Base-by-base conservation (phyloP, 805 yeast genomes). In the Yarrowia keelungensis region DNA sequence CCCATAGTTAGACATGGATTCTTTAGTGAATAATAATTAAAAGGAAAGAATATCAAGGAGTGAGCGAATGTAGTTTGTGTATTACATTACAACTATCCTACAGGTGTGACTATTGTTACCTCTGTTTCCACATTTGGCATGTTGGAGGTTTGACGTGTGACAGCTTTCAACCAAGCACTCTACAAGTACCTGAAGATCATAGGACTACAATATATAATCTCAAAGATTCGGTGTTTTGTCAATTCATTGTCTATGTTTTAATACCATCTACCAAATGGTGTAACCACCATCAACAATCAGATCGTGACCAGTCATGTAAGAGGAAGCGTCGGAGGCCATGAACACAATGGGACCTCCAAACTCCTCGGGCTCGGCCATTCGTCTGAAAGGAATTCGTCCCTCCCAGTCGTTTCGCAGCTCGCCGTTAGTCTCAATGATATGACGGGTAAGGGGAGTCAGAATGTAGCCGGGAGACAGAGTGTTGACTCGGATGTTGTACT, bases 281-380 rank as follows among this genome's bases (percentile, higher is more conserved):
- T 90, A 91, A 69, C 96, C 97, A 75, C 96, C 96, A 76, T 91
- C 96, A 69, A 89, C 94, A 39, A 89, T 86, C 79, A 91, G 79
- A 79, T 90, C 90, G 77, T 89, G 88, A 75, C 96, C 97, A 15
- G 96, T 90, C 69, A 94, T 89, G 82, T 90, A 91, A 19, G 89
- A 83, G 45, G 90, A 85, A 9, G 94, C 95, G 69, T 86, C 85
- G 46, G 90, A 84, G 35, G 93, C 87, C 81, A 90, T 83, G 82
- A 89, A 91, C 71, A 91, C 80, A 69, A 89, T 82, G 43, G 91
- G 83, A 47, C 96, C 96, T 47, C 89, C 89, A 76, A 90, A 89
- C 79, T 90, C 96, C 76, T 87, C 84, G 71, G 95, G 94, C 74
- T 88, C 91, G 49, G 96, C 93, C 90, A 91, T 87, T 81, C 96